Evolutionary conservation across 2,329 filamentous ascomycete species (phyloP), one percentile per base, ranked within the genome.

Genomic region (Fusarium globosum): DNA sequence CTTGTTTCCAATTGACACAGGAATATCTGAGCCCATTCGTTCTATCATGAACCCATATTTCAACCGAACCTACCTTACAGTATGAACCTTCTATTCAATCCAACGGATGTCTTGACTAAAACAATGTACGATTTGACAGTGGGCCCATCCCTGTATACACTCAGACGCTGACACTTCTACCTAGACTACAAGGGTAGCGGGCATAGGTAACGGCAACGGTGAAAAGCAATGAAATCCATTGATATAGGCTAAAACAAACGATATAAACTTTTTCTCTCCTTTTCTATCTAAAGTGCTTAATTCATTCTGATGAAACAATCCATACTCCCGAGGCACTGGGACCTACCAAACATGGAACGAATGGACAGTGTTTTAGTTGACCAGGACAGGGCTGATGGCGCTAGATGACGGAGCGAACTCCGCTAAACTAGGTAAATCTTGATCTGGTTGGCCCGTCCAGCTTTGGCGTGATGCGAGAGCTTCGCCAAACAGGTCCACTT

Each of bases 361-460:
- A 26, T 58, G 20, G 55, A 49, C 42, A 58, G 55, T 48, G 51
- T 35, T 35, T 43, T 38, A 52, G 30, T 43, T 43, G 49, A 35
- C 61, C 57, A 28, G 28, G 68, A 58, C 67, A 71, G 52, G 67
- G 68, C 61, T 71, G 57, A 49, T 28, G 43, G 35, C 51, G 45
- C 68, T 71, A 71, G 60, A 70, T 45, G 56, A 26, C 67, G 61
- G 56, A 64, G 57, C 56, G 46, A 28, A 39, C 28, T 41, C 61
- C 61, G 56, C 46, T 57, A 38, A 55, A 18, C 5, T 48, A 28
- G n/a, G 21, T 38, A 36, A 41, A n/a, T 38, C 38, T 36, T 28
- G 23, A 46, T 53, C 52, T 71, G 67, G 61, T 71, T 71, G 68
- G 68, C 33, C 53, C 36, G 26, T 28, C 23, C 28, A 35, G 45